A percentile compares a stretch with the other conserved stretches of the same genome.
Evolutionary conservation across 345 rosid species (phyloP).

Genomic region (Pugionium cornutum): DNA sequence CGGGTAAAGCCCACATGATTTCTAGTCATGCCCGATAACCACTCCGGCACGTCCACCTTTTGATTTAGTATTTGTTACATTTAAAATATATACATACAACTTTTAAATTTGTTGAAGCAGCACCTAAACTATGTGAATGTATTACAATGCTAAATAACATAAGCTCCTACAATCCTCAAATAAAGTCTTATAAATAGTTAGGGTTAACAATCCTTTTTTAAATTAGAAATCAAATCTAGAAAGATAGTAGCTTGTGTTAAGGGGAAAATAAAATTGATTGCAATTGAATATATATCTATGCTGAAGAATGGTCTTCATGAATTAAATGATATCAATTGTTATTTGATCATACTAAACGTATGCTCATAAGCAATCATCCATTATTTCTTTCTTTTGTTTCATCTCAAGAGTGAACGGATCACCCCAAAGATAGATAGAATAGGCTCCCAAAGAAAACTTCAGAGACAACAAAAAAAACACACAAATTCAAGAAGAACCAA

Average conservation of each 20-base stretch:
- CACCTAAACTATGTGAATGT: background rate
- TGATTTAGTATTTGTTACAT: background rate
- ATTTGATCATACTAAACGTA: slow-evolving; percentile 1
- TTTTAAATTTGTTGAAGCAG: background rate
- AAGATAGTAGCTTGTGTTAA: background rate
- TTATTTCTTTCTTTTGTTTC: slow-evolving; percentile 27
- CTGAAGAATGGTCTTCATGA: background rate
- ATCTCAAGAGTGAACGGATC: slow-evolving; percentile 30
- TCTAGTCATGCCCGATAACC: slow-evolving; percentile 91
- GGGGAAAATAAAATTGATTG: background rate
- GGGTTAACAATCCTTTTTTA: background rate
- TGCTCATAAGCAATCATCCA: slow-evolving; percentile 15
- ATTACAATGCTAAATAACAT: background rate
- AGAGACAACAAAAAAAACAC: background rate
- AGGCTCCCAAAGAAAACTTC: slow-evolving; percentile 3
- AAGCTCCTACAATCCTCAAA: background rate
- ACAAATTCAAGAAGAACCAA: slow-evolving; percentile 28
- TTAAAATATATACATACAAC: too few species aligned
- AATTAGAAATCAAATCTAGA: background rate
- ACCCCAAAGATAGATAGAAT: background rate
- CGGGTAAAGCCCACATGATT: slow-evolving; percentile 91
- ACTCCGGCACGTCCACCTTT: slow-evolving; percentile 43
- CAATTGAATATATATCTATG: background rate
- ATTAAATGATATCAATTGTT: slow-evolving; percentile 1
- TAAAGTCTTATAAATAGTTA: background rate